A percentile compares a stretch with the other conserved stretches of the same genome.
Conservation (phyloP, 2,329 filamentous ascomycete genomes). For the Leptographium radiaticola region DNA sequence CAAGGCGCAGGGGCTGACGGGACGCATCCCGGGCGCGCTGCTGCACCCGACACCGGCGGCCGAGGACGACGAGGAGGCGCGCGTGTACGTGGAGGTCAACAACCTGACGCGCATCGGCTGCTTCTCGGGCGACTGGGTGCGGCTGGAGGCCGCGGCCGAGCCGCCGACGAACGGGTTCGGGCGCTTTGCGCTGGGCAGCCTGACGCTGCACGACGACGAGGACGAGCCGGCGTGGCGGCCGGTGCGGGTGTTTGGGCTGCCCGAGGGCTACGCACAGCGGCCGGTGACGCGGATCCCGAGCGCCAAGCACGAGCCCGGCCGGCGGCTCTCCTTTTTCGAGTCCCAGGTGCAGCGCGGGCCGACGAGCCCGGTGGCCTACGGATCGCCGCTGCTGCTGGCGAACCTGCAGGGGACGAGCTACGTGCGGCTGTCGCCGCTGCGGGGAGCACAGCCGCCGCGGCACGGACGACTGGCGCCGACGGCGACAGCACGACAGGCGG, state of each 20-base stretch:
- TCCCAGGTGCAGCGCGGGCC: constrained; percentile 53
- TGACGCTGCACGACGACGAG: constrained; percentile 34
- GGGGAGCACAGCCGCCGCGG: constrained; percentile 22
- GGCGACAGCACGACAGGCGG: constrained; percentile 38
- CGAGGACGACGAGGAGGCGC: constrained; percentile 75
- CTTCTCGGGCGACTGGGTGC: constrained; percentile 96
- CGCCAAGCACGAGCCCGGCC: constrained; percentile 34
- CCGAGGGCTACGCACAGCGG: constrained; percentile 56
- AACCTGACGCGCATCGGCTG: constrained; percentile 82
- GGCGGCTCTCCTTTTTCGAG: constrained; percentile 50
- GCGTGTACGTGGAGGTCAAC: constrained; percentile 81
- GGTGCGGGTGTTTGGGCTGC: constrained; percentile 77
- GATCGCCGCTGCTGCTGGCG: constrained; percentile 75
- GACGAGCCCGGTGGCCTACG: constrained; percentile 50
- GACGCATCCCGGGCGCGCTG: constrained; percentile 58
- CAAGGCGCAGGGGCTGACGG: constrained; percentile 66
- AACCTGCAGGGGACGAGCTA: constrained; percentile 73
- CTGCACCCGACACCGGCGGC: constrained; percentile 68
- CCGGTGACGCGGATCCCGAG: constrained; percentile 48
- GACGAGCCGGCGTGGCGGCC: constrained; percentile 62
- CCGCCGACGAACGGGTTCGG: constrained; percentile 55
- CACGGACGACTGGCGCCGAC: constrained; percentile 17
- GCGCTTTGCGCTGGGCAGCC: constrained; percentile 54
- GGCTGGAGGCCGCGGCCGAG: constrained; percentile 64
- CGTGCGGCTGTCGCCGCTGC: constrained; percentile 60